phyloP scores from a whole-genome alignment of 306 rosid species.

The Sicyos edulis region DNA sequence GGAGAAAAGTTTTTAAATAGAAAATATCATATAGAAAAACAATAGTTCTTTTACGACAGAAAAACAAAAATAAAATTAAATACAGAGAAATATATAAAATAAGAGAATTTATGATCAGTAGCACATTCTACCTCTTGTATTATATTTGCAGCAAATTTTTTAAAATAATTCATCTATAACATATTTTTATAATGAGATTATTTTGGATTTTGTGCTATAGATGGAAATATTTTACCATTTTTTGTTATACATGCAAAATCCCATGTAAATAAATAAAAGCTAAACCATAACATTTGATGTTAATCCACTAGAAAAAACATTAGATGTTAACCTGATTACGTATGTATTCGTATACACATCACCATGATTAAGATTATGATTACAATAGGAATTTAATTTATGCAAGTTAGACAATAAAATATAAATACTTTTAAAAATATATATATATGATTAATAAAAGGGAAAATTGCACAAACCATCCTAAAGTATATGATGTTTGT shows the following conservation, averaged over 20 bases:
- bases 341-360: conserved; percentile 2
- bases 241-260: no score
- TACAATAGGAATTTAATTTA: neutral
- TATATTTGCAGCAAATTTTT: no score
- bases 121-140: no score
- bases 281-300: no score
- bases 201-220: no score
- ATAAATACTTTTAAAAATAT: neutral
- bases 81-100: neutral
- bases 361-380: neutral
- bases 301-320: no score
- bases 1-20: neutral
- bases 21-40: neutral
- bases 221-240: no score
- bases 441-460: neutral
- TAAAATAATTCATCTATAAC: no score
- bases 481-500: no score
- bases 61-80: neutral
- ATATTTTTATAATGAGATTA: no score
- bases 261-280: neutral
- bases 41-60: neutral
- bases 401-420: conserved; percentile 8
- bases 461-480: no score
- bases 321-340: neutral
- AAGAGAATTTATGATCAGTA: no score